phyloP scores from a whole-genome alignment of 176 grass and related monocot species.

The Aechmea fasciata region DNA sequence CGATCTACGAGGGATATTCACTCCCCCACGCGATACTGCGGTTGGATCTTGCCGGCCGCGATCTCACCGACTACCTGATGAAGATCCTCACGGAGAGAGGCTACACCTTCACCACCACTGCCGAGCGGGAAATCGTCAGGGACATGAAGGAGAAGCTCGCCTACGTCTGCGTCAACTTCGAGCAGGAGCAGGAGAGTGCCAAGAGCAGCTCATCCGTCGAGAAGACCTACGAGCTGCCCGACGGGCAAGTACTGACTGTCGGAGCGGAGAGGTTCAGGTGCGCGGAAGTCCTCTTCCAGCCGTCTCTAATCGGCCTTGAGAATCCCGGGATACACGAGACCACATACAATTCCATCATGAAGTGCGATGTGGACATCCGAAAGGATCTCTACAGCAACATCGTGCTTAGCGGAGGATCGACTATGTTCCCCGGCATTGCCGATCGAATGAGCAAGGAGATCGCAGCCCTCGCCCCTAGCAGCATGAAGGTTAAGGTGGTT shows the following conservation, averaged over 20 bases:
- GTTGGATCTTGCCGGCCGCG: constrained; percentile 68
- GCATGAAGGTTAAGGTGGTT: constrained; percentile 88
- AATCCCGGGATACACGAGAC: constrained; percentile 69
- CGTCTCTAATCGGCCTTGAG: constrained; percentile 71
- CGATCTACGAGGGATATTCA: constrained; percentile 72
- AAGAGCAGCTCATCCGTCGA: constrained; percentile 68
- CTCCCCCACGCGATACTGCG: constrained; percentile 82
- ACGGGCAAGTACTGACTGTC: constrained; percentile 79
- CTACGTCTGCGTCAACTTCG: constrained; percentile 70
- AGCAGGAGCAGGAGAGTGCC: constrained; percentile 62
- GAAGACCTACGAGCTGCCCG: constrained; percentile 77
- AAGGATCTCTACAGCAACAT: constrained; percentile 75
- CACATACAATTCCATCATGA: constrained; percentile 94
- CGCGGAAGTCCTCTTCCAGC: constrained; percentile 77
- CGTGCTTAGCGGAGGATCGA: constrained; percentile 73
- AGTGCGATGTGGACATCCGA: constrained; percentile 82
- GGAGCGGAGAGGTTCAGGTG: constrained; percentile 80
- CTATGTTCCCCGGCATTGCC: constrained; percentile 79
- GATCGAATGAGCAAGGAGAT: constrained; percentile 92
- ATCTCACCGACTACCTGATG: constrained; percentile 74
- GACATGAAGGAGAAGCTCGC: constrained; percentile 92
- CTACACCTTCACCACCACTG: constrained; percentile 79
- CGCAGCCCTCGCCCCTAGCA: constrained; percentile 67
- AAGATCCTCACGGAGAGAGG: constrained; percentile 89
- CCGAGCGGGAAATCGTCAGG: constrained; percentile 81